Percentiles rank a stretch among this genome's conserved stretches.
These are phyloP conservation scores for Entophlyctis luteolus DNA, from an alignment of 192 early-diverging fungal genomes.

Conservation along the genomic window DNA sequence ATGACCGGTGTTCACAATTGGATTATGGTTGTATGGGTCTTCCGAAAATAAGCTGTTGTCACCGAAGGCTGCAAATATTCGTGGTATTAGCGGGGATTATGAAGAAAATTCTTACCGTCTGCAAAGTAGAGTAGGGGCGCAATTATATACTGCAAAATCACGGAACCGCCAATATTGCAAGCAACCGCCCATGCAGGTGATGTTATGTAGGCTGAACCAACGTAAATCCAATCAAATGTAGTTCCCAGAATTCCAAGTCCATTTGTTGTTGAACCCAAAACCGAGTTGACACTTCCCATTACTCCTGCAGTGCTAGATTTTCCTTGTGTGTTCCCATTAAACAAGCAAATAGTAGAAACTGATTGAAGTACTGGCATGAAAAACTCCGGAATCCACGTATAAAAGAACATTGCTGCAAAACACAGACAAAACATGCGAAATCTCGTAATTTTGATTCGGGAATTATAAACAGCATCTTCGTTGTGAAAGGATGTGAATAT, in stretches of 20 bases:
- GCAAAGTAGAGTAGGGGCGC: background rate
- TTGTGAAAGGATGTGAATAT: constrained; percentile 16
- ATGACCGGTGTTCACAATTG: constrained; percentile 2
- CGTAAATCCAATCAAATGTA: constrained; percentile 22
- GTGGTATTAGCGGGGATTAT: background rate
- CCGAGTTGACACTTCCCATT: background rate
- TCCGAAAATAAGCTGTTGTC: background rate
- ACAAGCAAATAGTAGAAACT: background rate
- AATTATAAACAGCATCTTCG: too few species aligned
- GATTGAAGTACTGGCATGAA: background rate
- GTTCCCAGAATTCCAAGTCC: constrained; percentile 19
- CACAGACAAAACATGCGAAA: too few species aligned
- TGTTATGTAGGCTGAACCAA: background rate
- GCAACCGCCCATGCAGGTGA: constrained; percentile 24
- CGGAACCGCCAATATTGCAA: background rate
- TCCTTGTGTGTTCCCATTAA: background rate
- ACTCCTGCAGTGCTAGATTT: background rate
- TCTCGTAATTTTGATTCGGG: too few species aligned
- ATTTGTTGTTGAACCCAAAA: constrained; percentile 7
- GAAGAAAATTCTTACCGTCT: background rate
- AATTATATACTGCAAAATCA: constrained; percentile 6
- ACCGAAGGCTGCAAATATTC: background rate
- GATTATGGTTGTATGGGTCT: background rate
- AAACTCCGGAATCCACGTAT: constrained; percentile 16
- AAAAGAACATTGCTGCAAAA: constrained; percentile 19